These are phyloP conservation scores for Petunia axillaris DNA, from an alignment of 257 asterid genomes.

Conservation along the genomic window DNA sequence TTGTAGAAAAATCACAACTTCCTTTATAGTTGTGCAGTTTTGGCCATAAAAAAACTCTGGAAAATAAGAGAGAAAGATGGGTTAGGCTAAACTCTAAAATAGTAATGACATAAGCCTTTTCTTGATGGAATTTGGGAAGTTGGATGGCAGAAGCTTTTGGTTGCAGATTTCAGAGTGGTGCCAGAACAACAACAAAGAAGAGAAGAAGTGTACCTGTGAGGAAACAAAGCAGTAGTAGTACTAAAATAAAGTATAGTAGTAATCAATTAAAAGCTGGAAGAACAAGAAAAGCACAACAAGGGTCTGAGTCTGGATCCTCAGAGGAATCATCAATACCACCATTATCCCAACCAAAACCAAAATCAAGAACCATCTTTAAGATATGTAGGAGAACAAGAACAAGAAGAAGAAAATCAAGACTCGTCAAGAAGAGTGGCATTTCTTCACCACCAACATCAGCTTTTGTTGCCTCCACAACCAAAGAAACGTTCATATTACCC, in stretches of 20 bases:
- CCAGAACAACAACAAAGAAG: constrained; percentile 33
- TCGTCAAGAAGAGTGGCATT: constrained; percentile 24
- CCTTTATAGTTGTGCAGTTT: constrained; percentile 29
- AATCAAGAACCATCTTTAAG: constrained; percentile 31
- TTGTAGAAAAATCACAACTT: constrained; percentile 18
- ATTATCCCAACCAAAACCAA: constrained; percentile 41
- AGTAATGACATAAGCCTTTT: constrained; percentile 24
- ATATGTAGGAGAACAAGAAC: constrained; percentile 42
- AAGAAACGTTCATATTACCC: constrained; percentile 57
- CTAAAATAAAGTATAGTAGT: constrained; percentile 24
- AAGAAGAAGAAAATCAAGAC: constrained; percentile 31
- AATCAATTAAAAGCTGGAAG: constrained; percentile 75
- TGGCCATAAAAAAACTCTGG: constrained; percentile 42
- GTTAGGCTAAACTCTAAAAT: constrained; percentile 53
- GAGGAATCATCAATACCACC: constrained; percentile 48
- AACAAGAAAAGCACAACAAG: constrained; percentile 45
- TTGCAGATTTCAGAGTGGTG: constrained; percentile 36
- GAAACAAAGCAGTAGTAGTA: constrained; percentile 23
- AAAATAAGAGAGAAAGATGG: constrained; percentile 45
- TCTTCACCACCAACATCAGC: constrained; percentile 40
- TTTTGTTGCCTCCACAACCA: constrained; percentile 33
- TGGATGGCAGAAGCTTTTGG: constrained; percentile 56
- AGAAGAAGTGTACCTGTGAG: not conserved
- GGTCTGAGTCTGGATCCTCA: constrained; percentile 96
- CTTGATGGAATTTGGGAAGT: constrained; percentile 48